phyloP scores from a whole-genome alignment of 2,329 filamentous ascomycete genomes.

The Fusarium sp. region DNA sequence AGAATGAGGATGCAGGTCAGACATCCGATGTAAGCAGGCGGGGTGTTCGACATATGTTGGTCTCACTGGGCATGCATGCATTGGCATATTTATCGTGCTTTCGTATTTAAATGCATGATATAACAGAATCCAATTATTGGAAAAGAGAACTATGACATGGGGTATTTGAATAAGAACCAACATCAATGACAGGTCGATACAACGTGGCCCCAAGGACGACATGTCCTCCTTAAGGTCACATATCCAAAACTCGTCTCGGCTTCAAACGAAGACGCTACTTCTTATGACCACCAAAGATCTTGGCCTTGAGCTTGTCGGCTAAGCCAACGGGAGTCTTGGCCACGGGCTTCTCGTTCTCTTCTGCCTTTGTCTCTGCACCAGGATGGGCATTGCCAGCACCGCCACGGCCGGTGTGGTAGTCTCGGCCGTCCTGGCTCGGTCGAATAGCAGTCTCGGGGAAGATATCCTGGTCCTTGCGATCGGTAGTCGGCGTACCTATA shows the following conservation, averaged over 20 bases:
- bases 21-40: conserved; percentile 3
- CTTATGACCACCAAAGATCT: conserved; percentile 66
- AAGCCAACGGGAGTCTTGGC: conserved; percentile 58
- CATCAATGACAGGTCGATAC: conserved; percentile 26
- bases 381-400: conserved; percentile 70
- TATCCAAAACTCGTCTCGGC: conserved; percentile 3
- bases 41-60: conserved; percentile 4
- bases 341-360: conserved; percentile 50
- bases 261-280: conserved; percentile 52
- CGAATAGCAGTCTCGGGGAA: conserved; percentile 68
- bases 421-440: conserved; percentile 62
- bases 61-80: conserved; percentile 12
- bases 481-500: conserved; percentile 54
- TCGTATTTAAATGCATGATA: conserved; percentile 21
- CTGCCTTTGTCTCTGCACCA: conserved; percentile 52
- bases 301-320: conserved; percentile 71
- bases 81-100: neutral
- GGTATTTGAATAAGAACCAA: conserved; percentile 48
- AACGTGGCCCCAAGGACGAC: conserved; percentile 7
- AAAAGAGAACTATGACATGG: conserved; percentile 41
- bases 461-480: conserved; percentile 66
- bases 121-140: conserved; percentile 18
- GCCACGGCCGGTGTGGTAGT: conserved; percentile 72
- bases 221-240: conserved; percentile 9
- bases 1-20: conserved; percentile 14